Base-by-base conservation (phyloP, 495 filamentous ascomycete species). In the Podospora australis region DNA sequence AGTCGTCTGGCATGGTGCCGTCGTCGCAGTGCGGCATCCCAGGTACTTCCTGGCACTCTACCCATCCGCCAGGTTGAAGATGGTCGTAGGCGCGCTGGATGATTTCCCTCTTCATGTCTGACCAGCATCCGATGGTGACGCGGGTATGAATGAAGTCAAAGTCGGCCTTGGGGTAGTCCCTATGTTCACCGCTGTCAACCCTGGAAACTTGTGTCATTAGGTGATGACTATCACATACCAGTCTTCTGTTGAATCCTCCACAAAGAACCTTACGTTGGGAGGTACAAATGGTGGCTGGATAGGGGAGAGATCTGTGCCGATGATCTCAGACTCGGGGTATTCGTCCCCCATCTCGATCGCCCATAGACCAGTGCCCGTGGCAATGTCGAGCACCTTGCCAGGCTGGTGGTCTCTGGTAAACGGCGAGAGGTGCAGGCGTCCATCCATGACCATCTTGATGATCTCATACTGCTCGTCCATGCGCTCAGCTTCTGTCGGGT, bases 21-120 rank as follows among this genome's bases (percentile, higher is more conserved):
- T 86, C 82, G 52, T 87, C 82, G 53, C 78, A 82, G 44, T 62
- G 59, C 4, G 74, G 73, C n/a, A 68, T 69, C n/a, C 67, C 67
- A 44, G 78, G 72, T 21, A 80, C 52, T 50, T 87, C 83, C 50
- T 84, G 79, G 48, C 73, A 73, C 62, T 86, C 82, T 35, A 85
- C 62, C 60, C 75, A 86, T 25, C 80, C 81, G n/a, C 81, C 81
- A 0, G 82, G 80, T 52, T 77, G 74, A 17, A 80, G 70, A 44
- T 81, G 72, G 30, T 72, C 44, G 35, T 66, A 71, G 10, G 63
- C 66, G 20, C 55, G 58, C 24, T 56, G 58, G 23, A 70, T 52
- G 22, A 76, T 63, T 13, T 72, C 62, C 1, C 19, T 39, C 39
- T 66, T 51, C 52, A 70, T 72, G 47, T 77, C 70, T 6, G 51